Evolutionary conservation across 2,329 filamentous ascomycete species (phyloP).

Genomic region (Leptographium radiaticola): DNA sequence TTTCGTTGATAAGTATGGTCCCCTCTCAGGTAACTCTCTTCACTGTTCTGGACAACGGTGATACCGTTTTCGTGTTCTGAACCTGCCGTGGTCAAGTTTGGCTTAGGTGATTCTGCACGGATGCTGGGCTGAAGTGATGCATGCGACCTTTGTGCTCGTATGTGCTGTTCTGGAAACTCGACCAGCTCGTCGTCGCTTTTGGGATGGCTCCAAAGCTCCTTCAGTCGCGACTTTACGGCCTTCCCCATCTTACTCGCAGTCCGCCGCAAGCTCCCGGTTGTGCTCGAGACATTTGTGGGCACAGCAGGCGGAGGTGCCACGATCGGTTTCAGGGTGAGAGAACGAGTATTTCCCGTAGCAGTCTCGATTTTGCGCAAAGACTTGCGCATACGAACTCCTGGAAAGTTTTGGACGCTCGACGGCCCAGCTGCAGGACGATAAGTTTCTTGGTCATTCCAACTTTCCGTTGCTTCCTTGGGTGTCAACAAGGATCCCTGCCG

Average conservation of each 20-base stretch:
- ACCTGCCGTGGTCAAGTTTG: conserved; percentile 5
- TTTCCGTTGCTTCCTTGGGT: not conserved
- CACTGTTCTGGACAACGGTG: not conserved
- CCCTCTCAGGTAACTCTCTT: not conserved
- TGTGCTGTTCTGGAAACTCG: conserved; percentile 31
- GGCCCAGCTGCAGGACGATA: not conserved
- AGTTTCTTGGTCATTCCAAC: conserved; percentile 1
- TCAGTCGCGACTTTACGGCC: conserved; percentile 5
- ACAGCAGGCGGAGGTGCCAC: not conserved
- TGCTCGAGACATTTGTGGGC: not conserved
- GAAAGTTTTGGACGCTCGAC: not conserved
- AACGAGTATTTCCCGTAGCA: conserved; percentile 1
- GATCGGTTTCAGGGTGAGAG: not conserved
- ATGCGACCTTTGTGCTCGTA: conserved; percentile 28
- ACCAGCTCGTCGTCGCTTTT: conserved; percentile 5
- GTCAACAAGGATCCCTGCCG: not conserved
- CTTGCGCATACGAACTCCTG: conserved; percentile 23
- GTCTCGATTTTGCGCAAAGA: conserved; percentile 22
- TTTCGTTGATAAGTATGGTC: not conserved
- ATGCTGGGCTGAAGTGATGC: conserved; percentile 1
- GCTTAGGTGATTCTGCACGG: not conserved
- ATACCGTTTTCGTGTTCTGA: conserved; percentile 1
- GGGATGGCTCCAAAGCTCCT: conserved; percentile 7
- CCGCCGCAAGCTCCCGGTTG: conserved; percentile 7
- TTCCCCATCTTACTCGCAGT: conserved; percentile 11